Evolutionary conservation across 306 rosid species (phyloP).

Genomic region (Dicorynia guianensis): DNA sequence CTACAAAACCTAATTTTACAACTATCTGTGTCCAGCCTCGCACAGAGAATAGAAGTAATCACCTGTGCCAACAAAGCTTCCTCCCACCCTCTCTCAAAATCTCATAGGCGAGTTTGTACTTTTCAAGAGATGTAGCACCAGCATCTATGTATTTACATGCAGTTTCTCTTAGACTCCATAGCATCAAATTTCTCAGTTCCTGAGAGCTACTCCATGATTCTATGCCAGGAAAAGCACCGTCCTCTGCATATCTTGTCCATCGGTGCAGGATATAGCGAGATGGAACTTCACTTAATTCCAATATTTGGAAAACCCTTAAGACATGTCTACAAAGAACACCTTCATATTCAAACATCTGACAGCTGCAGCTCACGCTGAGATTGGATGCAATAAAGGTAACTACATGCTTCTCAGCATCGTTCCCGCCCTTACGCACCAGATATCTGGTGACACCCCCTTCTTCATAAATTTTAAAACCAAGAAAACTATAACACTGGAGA

Average conservation of each 20-base stretch:
- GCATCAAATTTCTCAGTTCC: constrained; percentile 80
- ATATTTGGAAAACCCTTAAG: constrained; percentile 84
- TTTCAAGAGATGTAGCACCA: constrained; percentile 83
- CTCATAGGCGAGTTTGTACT: constrained; percentile 89
- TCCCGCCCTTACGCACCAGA: constrained; percentile 80
- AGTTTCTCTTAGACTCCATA: constrained; percentile 96
- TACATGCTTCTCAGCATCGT: constrained; percentile 72
- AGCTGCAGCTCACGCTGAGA: constrained; percentile 72
- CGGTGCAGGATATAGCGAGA: constrained; percentile 81
- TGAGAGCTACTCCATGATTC: constrained; percentile 75
- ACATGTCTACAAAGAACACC: constrained; percentile 90
- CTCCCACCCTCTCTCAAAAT: constrained; percentile 92
- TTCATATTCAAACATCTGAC: constrained; percentile 95
- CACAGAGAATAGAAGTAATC: constrained; percentile 28
- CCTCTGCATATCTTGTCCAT: constrained; percentile 92
- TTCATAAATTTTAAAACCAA: constrained; percentile 83
- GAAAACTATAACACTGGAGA: constrained; percentile 82
- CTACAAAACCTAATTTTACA: constrained; percentile 45
- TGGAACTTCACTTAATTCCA: constrained; percentile 86
- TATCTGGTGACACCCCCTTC: constrained; percentile 75
- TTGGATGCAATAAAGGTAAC: constrained; percentile 70
- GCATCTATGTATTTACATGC: constrained; percentile 91
- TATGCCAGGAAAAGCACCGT: constrained; percentile 72
- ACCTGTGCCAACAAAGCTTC: constrained; percentile 88
- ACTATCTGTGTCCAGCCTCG: constrained; percentile 39